Evolutionary conservation across 768 basidiomycete genomes (phyloP).

Genomic region (Leccinellum rugosiceps): DNA sequence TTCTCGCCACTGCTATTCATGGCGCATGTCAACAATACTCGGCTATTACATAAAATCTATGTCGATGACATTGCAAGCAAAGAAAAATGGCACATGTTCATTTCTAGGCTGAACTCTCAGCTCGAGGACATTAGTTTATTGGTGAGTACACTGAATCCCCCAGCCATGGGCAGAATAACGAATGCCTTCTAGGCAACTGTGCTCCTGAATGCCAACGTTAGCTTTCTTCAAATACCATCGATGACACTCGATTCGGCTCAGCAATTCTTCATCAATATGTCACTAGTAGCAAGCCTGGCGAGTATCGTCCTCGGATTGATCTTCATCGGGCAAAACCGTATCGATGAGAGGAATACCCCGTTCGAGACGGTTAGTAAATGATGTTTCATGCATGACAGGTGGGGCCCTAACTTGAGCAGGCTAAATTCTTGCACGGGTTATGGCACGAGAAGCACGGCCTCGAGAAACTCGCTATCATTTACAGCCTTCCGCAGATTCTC

Average conservation of each 20-base stretch:
- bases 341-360: conserved; percentile 28
- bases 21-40: conserved; percentile 45
- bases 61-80: conserved; percentile 44
- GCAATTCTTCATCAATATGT: conserved; percentile 43
- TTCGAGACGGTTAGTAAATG: background rate
- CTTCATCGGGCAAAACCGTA: conserved; percentile 41
- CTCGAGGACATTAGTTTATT: conserved; percentile 52
- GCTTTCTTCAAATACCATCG: conserved; percentile 51
- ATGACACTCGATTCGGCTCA: conserved; percentile 17
- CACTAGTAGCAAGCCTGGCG: conserved; percentile 39
- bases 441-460: conserved; percentile 36
- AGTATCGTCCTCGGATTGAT: conserved; percentile 42
- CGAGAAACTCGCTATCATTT: conserved; percentile 50
- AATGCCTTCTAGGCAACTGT: conserved; percentile 44
- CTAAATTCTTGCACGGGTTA: conserved; percentile 15
- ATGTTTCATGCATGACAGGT: background rate
- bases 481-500: conserved; percentile 54
- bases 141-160: conserved; percentile 31
- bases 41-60: conserved; percentile 45
- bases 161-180: background rate
- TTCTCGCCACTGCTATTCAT: conserved; percentile 47
- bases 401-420: background rate
- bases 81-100: conserved; percentile 42
- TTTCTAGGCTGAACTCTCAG: conserved; percentile 43
- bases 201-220: conserved; percentile 55